Percentiles rank a stretch among this genome's conserved stretches.
phyloP scores from a whole-genome alignment of 2,329 filamentous ascomycete species.

The Monosporascus sp. region DNA sequence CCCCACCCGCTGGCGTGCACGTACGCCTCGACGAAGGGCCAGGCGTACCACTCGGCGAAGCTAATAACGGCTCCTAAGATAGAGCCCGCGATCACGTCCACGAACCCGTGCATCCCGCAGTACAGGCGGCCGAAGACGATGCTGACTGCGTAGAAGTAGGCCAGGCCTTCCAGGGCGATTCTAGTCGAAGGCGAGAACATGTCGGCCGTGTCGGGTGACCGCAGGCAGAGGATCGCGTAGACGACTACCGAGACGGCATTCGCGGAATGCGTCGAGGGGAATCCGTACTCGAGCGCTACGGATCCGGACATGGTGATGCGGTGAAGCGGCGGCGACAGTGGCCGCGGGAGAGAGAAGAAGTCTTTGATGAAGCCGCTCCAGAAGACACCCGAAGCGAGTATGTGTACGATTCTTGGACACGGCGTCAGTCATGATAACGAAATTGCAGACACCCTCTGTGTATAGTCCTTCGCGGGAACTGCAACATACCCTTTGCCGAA shows the following conservation, averaged over 20 bases:
- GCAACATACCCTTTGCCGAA: slow-evolving; percentile 76
- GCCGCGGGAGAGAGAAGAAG: slow-evolving; percentile 83
- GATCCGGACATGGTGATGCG: slow-evolving; percentile 97
- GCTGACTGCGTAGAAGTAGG: slow-evolving; percentile 81
- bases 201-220: slow-evolving; percentile 53
- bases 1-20: slow-evolving; percentile 60
- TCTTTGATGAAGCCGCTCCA: slow-evolving; percentile 94
- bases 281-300: slow-evolving; percentile 91
- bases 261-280: slow-evolving; percentile 93
- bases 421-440: not conserved
- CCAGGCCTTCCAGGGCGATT: slow-evolving; percentile 58
- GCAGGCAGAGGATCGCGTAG: slow-evolving; percentile 70
- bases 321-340: slow-evolving; percentile 83
- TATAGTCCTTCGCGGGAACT: slow-evolving; percentile 1
- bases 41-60: slow-evolving; percentile 54
- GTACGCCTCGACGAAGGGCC: slow-evolving; percentile 61
- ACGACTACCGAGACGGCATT: slow-evolving; percentile 93
- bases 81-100: slow-evolving; percentile 81
- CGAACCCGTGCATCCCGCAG: slow-evolving; percentile 97
- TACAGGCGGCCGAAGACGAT: slow-evolving; percentile 90
- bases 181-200: slow-evolving; percentile 51
- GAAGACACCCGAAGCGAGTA: slow-evolving; percentile 74
- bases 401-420: slow-evolving; percentile 57
- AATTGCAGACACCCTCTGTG: slow-evolving; percentile 7
- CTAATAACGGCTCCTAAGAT: slow-evolving; percentile 64